phyloP scores from a whole-genome alignment of 345 rosid genomes.

The Dipteronia sinensis region DNA sequence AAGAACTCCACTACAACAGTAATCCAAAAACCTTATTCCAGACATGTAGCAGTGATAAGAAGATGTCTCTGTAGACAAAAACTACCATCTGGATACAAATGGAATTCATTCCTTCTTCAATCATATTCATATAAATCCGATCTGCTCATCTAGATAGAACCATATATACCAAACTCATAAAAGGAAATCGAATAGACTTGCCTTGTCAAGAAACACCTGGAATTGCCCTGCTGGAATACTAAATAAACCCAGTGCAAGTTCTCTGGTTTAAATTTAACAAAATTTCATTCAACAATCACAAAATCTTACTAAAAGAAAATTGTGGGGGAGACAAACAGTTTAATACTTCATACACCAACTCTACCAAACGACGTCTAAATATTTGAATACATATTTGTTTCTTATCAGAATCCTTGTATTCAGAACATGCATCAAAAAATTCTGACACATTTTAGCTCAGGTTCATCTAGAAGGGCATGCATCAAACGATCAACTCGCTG shows the following conservation, averaged over 20 bases:
- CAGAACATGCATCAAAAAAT: conserved; percentile 21
- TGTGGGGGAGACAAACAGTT: background rate
- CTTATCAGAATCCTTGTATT: conserved; percentile 20
- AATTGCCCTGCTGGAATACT: conserved; percentile 8
- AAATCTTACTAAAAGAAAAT: background rate
- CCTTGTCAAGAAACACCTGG: background rate
- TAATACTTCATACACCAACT: conserved; percentile 18
- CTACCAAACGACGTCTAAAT: conserved; percentile 12
- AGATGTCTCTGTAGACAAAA: too few species aligned
- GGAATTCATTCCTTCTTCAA: too few species aligned
- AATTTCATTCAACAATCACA: conserved; percentile 21
- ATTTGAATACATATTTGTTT: conserved; percentile 19
- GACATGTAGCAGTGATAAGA: too few species aligned
- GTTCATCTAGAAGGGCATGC: background rate
- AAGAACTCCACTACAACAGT: too few species aligned
- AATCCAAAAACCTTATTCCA: too few species aligned
- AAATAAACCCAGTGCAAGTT: background rate
- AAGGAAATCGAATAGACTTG: background rate
- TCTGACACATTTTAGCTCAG: conserved; percentile 11
- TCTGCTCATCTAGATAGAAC: too few species aligned
- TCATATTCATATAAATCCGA: too few species aligned
- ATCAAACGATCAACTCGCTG: conserved; percentile 6
- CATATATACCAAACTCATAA: too few species aligned
- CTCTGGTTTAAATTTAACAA: conserved; percentile 10
- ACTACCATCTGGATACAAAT: too few species aligned